Evolutionary conservation across 495 filamentous ascomycete genomes (phyloP).

Genomic region (Neurospora tetraspora): DNA sequence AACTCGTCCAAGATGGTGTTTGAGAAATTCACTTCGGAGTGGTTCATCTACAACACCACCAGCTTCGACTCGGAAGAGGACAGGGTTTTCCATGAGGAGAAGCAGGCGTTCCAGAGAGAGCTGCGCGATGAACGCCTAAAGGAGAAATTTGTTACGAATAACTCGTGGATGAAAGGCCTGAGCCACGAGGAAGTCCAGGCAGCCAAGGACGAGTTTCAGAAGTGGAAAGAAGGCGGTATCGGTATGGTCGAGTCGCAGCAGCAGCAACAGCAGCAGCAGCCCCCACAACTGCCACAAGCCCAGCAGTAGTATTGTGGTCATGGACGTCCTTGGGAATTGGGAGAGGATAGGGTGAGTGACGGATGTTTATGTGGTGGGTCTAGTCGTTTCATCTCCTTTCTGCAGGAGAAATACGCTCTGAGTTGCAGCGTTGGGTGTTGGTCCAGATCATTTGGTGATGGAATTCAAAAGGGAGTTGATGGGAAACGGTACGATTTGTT

Average conservation of each 20-base stretch:
- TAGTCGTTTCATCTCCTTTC: neutral
- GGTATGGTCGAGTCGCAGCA: neutral
- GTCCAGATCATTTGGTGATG: neutral
- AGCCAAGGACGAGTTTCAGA: conserved; percentile 51
- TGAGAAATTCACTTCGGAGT: conserved; percentile 52
- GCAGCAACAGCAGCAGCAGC: neutral
- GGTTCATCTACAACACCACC: conserved; percentile 36
- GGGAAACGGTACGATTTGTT: neutral
- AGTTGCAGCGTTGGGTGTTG: neutral
- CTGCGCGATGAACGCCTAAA: conserved; percentile 51
- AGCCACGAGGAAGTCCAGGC: conserved; percentile 63
- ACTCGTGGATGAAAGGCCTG: conserved; percentile 62
- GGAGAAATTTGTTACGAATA: conserved; percentile 67
- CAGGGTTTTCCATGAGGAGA: conserved; percentile 33
- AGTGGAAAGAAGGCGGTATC: conserved; percentile 33
- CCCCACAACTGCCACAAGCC: neutral
- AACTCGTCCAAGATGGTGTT: conserved; percentile 76
- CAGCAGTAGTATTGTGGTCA: neutral
- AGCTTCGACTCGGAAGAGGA: conserved; percentile 19
- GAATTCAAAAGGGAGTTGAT: neutral
- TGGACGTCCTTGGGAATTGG: neutral
- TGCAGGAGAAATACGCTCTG: neutral
- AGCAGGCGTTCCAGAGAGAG: conserved; percentile 40
- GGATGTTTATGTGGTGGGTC: neutral
- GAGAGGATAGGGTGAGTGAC: neutral